Evolutionary conservation across 2,329 filamentous ascomycete species (phyloP).

Genomic region (Fusarium zealandicum): DNA sequence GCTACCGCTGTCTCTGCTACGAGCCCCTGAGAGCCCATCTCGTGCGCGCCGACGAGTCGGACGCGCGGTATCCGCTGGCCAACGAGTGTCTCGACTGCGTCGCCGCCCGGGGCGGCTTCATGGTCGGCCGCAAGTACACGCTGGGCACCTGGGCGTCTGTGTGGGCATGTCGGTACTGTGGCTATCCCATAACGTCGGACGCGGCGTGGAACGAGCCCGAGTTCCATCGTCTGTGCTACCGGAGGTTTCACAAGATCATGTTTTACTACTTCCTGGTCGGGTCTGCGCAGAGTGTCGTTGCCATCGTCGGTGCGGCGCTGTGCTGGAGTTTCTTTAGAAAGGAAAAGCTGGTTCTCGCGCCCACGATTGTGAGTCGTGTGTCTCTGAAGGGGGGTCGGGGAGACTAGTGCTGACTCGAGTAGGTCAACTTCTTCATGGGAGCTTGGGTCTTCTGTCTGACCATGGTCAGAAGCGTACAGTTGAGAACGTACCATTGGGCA

Average conservation of each 20-base stretch:
- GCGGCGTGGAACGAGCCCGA: slow-evolving; percentile 47
- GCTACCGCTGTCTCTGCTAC: slow-evolving; percentile 50
- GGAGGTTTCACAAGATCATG: slow-evolving; percentile 48
- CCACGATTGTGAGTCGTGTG: slow-evolving; percentile 46
- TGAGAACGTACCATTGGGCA: slow-evolving; percentile 51
- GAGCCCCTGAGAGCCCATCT: slow-evolving; percentile 44
- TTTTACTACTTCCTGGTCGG: slow-evolving; percentile 50
- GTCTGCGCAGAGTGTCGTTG: slow-evolving; percentile 48
- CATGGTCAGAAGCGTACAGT: slow-evolving; percentile 43
- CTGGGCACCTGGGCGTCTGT: slow-evolving; percentile 47
- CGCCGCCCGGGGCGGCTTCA: slow-evolving; percentile 45
- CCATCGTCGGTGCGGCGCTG: slow-evolving; percentile 47
- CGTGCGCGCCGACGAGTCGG: slow-evolving; percentile 42
- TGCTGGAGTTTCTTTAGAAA: slow-evolving; percentile 49
- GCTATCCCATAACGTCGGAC: slow-evolving; percentile 46
- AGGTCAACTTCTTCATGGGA: slow-evolving; percentile 49
- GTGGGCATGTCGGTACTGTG: slow-evolving; percentile 56
- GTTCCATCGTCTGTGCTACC: slow-evolving; percentile 52
- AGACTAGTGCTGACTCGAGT: slow-evolving; percentile 4
- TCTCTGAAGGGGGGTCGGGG: background rate
- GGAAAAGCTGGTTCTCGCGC: slow-evolving; percentile 43
- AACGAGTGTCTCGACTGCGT: slow-evolving; percentile 52
- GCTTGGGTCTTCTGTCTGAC: slow-evolving; percentile 47
- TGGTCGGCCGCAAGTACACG: slow-evolving; percentile 48
- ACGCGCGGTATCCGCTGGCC: slow-evolving; percentile 48